phyloP scores from a whole-genome alignment of 1,139 yeast species.

The Candida sanyaensis region DNA sequence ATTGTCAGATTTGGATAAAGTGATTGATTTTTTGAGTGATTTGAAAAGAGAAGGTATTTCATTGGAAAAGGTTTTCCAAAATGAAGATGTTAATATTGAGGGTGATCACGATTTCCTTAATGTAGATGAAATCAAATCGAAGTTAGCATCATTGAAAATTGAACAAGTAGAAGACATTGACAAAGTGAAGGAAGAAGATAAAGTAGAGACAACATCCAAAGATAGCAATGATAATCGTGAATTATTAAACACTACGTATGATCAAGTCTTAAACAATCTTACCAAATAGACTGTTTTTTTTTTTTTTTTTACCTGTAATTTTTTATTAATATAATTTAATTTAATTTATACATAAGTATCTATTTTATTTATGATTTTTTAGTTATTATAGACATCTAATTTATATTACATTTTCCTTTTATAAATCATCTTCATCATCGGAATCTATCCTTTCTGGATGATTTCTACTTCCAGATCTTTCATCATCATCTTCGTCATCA shows the following conservation, averaged over 20 bases:
- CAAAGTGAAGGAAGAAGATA: constrained; percentile 7
- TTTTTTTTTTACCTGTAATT: no score
- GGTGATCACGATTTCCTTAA: constrained; percentile 16
- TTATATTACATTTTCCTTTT: constrained; percentile 4
- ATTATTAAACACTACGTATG: constrained; percentile 48
- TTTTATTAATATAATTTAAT: background rate
- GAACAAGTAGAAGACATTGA: constrained; percentile 6
- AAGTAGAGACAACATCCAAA: constrained; percentile 5
- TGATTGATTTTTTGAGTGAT: constrained; percentile 49
- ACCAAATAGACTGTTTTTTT: constrained; percentile 5
- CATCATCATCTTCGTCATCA: constrained; percentile 25
- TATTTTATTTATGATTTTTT: background rate
- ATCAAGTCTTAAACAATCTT: constrained; percentile 47
- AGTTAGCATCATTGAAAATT: constrained; percentile 17
- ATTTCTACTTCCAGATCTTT: constrained; percentile 11
- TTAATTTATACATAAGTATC: background rate
- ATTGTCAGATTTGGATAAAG: constrained; percentile 54
- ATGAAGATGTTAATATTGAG: constrained; percentile 10
- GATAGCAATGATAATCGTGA: constrained; percentile 2
- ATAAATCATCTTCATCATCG: constrained; percentile 31
- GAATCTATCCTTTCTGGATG: constrained; percentile 24
- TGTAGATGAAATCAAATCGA: constrained; percentile 21
- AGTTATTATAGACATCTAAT: constrained; percentile 2
- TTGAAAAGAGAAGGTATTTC: constrained; percentile 55
- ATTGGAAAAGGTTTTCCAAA: constrained; percentile 50